Evolutionary conservation across 495 filamentous ascomycete genomes (phyloP).

Genomic region (Neurospora intermedia): DNA sequence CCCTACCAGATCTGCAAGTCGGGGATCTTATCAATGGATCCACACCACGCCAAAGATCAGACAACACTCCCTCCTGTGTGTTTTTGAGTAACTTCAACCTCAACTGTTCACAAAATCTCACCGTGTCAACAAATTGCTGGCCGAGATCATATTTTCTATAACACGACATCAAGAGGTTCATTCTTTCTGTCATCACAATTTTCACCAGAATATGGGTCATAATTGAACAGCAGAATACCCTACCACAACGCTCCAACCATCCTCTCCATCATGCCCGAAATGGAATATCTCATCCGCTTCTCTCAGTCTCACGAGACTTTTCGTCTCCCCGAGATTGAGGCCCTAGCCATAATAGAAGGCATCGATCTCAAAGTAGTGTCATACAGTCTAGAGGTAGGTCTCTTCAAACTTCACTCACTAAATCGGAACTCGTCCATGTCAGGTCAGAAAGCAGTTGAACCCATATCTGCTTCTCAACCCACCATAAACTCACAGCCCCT

Average conservation of each 20-base stretch:
- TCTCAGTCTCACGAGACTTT: slow-evolving; percentile 87
- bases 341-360: slow-evolving; percentile 59
- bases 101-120: neutral
- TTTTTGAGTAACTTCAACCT: neutral
- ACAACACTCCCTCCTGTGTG: neutral
- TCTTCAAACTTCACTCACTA: neutral
- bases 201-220: neutral
- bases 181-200: neutral
- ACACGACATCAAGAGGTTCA: neutral
- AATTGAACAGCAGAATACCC: neutral
- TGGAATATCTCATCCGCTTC: slow-evolving; percentile 85
- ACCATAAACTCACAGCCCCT: slow-evolving; percentile 1
- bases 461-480: neutral
- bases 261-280: neutral
- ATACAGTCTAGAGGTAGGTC: slow-evolving; percentile 61
- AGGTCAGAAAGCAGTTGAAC: neutral
- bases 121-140: neutral
- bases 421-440: neutral
- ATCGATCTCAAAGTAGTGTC: slow-evolving; percentile 58
- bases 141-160: neutral
- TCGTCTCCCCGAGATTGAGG: slow-evolving; percentile 73
- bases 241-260: neutral
- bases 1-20: neutral
- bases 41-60: neutral
- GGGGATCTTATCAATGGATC: neutral